A percentile compares a stretch with the other conserved stretches of the same genome.
These are phyloP conservation scores for Starmerella apicola DNA, from an alignment of 805 yeast genomes.

Conservation along the genomic window DNA sequence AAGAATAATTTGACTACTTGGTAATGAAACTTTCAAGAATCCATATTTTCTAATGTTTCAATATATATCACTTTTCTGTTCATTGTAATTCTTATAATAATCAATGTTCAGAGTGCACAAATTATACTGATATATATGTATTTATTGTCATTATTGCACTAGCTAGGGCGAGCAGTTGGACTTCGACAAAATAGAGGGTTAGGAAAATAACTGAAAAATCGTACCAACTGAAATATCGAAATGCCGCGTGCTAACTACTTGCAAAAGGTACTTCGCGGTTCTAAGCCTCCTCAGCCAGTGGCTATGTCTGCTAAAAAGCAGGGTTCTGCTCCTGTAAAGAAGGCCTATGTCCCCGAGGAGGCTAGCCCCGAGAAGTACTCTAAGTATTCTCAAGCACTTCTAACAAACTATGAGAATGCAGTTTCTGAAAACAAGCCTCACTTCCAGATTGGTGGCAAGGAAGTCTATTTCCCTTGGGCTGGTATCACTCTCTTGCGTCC, in stretches of 20 bases:
- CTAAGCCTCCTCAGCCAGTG: conserved; percentile 22
- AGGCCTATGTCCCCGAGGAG: conserved; percentile 6
- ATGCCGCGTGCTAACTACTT: conserved; percentile 21
- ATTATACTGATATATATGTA: no score
- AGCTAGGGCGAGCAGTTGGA: not conserved
- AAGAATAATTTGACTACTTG: not conserved
- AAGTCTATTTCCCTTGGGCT: conserved; percentile 76
- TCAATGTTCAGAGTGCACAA: not conserved
- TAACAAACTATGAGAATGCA: conserved; percentile 8
- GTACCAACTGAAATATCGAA: conserved; percentile 9
- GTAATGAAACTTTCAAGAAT: no score
- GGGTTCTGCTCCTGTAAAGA: conserved; percentile 8
- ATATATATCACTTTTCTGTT: no score
- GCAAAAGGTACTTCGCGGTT: conserved; percentile 19
- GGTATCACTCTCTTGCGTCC: conserved; percentile 72
- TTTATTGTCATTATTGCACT: not conserved
- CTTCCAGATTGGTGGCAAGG: conserved; percentile 65
- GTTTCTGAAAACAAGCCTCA: conserved; percentile 47
- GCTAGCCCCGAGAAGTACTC: conserved; percentile 20
- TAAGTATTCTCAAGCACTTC: conserved; percentile 18
- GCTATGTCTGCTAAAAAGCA: conserved; percentile 4
- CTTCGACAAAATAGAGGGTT: no score
- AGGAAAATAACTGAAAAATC: no score
- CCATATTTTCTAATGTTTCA: no score
- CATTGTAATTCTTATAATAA: no score